Evolutionary conservation across 257 asterid species (phyloP), one percentile per base, ranked within the genome.

Genomic region (Oldenlandia corymbosa): DNA sequence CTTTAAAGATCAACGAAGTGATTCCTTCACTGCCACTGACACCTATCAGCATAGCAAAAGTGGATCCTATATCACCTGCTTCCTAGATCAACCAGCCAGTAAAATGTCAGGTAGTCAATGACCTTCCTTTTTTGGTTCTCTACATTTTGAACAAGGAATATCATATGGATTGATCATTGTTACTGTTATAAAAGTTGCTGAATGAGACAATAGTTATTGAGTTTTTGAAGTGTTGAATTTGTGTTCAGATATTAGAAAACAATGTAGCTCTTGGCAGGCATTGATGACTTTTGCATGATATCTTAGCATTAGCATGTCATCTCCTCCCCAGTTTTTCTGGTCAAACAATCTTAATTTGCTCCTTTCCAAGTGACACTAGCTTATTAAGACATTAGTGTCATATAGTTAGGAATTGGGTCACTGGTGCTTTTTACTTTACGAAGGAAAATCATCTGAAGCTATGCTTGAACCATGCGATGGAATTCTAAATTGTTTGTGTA

Each of bases 21-120:
- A 68, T 42, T 71, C 59, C 78, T 73, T 78, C 91, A 46, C 87
- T 85, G 57, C 82, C 87, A 74, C 61, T 73, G 60, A 62, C 81
- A n/a, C 87, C 88, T 36, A 43, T 71, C 62, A 65, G 74, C 26
- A 49, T 72, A 32, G 66, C 74, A 64, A 71, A 68, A 51, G 11
- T 31, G 60, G 65, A 66, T 60, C 73, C 84, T 56, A 28, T 78
- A 43, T 58, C 88, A 39, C 78, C 80, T 67, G 59, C 70, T 51
- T 56, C 68, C 14, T 77, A 75, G 83, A 61, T 71, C 64, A 59
- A 32, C 65, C 67, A 58, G 62, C 71, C 55, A 27, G 65, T 62
- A 64, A 57, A 68, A 46, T 28, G 5, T 24, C 76, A 79, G 88
- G 87, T 81, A 50, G 41, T 37, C 32, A 18, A 6, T 36, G 60